These are phyloP conservation scores for Cyclotella cryptica DNA, from an alignment of 108 stramenopile species.

Conservation along the genomic window DNA sequence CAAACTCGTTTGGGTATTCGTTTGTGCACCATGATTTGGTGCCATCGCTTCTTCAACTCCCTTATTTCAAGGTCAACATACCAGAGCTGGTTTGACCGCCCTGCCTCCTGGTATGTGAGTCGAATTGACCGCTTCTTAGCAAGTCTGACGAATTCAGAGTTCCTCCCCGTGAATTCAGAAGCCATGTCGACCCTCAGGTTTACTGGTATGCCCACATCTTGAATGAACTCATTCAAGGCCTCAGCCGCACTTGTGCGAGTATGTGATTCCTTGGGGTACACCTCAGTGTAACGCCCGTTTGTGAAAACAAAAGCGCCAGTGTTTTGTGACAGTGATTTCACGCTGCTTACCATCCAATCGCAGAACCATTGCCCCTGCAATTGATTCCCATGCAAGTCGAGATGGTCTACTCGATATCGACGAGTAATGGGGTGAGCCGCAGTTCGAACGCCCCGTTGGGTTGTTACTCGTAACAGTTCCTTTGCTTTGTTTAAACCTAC, in stretches of 20 bases:
- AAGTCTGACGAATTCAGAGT: constrained; percentile 22
- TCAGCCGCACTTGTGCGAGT: neutral
- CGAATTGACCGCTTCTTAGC: neutral
- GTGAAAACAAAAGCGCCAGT: constrained; percentile 7
- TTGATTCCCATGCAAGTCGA: constrained; percentile 4
- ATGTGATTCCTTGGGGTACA: constrained; percentile 13
- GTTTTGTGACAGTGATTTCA: neutral
- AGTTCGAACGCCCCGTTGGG: constrained; percentile 33
- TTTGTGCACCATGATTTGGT: neutral
- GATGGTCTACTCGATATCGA: constrained; percentile 38
- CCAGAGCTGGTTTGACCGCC: neutral
- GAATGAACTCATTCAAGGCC: neutral
- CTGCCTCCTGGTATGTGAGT: constrained; percentile 1
- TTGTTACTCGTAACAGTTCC: constrained; percentile 24
- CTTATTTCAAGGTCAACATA: constrained; percentile 8
- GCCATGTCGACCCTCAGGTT: constrained; percentile 22
- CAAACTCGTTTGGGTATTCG: constrained; percentile 31
- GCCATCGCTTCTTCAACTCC: constrained; percentile 22
- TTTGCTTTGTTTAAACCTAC: constrained; percentile 32
- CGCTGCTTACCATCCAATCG: neutral
- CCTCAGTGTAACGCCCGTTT: constrained; percentile 3
- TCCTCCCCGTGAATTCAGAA: constrained; percentile 15
- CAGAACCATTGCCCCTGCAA: constrained; percentile 15
- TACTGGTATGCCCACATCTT: constrained; percentile 37
- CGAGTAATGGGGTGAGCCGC: constrained; percentile 10